Percentiles rank a stretch among this genome's conserved stretches.
These are phyloP conservation scores for Ganoderma resinaceum DNA, from an alignment of 1,284 basidiomycete genomes.

Conservation along the genomic window DNA sequence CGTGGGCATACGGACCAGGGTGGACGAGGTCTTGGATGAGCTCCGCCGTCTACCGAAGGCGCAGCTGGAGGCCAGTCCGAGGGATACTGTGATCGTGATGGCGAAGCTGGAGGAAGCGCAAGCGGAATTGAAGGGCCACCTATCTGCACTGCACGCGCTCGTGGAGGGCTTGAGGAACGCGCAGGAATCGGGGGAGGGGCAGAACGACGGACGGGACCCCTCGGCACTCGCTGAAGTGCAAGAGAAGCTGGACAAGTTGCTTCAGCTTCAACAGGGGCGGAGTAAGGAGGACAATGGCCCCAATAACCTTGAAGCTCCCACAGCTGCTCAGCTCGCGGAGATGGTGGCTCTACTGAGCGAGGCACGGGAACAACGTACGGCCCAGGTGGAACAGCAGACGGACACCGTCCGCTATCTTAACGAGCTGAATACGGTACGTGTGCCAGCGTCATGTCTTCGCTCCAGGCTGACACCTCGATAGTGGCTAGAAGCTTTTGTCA, in stretches of 20 bases:
- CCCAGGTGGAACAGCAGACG: slow-evolving; percentile 65
- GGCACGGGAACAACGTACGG: slow-evolving; percentile 52
- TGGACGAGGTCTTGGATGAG: slow-evolving; percentile 35
- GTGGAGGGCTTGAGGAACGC: slow-evolving; percentile 18
- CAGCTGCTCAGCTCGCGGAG: slow-evolving; percentile 45
- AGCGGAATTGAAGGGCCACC: slow-evolving; percentile 29
- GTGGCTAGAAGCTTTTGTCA: slow-evolving; percentile 87
- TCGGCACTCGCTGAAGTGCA: slow-evolving; percentile 28
- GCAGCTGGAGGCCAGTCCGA: background rate
- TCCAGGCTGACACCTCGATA: slow-evolving; percentile 35
- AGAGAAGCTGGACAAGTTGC: slow-evolving; percentile 37
- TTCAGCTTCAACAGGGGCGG: slow-evolving; percentile 22
- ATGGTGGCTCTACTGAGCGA: slow-evolving; percentile 53
- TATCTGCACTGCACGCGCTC: slow-evolving; percentile 28
- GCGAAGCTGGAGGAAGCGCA: slow-evolving; percentile 36
- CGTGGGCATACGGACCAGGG: slow-evolving; percentile 33
- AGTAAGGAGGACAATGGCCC: background rate
- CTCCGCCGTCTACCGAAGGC: slow-evolving; percentile 20
- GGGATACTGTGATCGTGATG: slow-evolving; percentile 14
- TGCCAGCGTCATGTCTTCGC: background rate
- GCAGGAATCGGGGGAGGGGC: background rate
- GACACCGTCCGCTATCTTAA: slow-evolving; percentile 79
- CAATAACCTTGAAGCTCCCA: background rate
- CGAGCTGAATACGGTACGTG: slow-evolving; percentile 69
- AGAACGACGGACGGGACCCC: background rate